Conservation (phyloP, 2,329 filamentous ascomycete species). For the Ceratocystis albifundus region DNA sequence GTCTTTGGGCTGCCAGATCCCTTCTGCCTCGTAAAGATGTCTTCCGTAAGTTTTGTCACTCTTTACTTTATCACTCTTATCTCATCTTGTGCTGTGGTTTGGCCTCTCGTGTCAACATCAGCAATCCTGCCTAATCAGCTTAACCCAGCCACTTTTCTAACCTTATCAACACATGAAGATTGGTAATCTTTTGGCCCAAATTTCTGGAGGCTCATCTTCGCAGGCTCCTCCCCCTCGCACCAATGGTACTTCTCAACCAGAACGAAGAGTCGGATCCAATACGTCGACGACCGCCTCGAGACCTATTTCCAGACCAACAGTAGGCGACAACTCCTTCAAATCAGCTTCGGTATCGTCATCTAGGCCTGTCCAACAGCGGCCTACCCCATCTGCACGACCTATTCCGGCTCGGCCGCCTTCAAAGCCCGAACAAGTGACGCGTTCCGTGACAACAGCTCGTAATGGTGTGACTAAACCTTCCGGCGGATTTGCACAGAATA, state of each 20-base stretch:
- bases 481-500: not conserved
- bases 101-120: not conserved
- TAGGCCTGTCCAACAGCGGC: constrained; percentile 25
- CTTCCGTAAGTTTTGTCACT: constrained; percentile 10
- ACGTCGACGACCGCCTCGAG: constrained; percentile 1
- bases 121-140: not conserved
- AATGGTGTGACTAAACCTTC: constrained; percentile 18
- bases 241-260: not conserved
- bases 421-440: constrained; percentile 26
- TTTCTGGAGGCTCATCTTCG: constrained; percentile 14
- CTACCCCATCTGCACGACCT: constrained; percentile 29
- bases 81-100: not conserved
- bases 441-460: constrained; percentile 4
- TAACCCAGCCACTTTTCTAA: constrained; percentile 11
- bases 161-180: constrained; percentile 14
- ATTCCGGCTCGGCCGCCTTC: constrained; percentile 24
- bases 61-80: too few relatives aligned
- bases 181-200: constrained; percentile 21
- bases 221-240: constrained; percentile 1
- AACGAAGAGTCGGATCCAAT: not conserved
- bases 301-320: not conserved
- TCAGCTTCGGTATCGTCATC: constrained; percentile 17
- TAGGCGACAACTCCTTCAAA: constrained; percentile 7
- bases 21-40: constrained; percentile 8
- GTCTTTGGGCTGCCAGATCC: not conserved